Percentiles rank a stretch among this genome's conserved stretches.
Conservation (phyloP, 768 basidiomycete species). For the Tylopilus rubrobrunneus region DNA sequence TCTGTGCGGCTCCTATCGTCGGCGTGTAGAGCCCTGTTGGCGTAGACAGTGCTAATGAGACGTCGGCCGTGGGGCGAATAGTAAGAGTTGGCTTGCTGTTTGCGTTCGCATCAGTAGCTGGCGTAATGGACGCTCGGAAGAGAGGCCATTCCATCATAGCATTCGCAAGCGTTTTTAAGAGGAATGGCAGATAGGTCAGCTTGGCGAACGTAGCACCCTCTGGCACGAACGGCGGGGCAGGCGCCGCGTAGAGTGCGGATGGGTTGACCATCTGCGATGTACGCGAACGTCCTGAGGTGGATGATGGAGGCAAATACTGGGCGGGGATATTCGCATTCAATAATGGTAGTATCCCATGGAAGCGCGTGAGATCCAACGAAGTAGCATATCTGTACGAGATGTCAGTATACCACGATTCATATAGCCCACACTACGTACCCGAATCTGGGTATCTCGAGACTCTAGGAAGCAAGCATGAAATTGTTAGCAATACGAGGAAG, state of each 20-base stretch:
- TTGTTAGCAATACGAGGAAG: neutral
- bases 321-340: constrained; percentile 69
- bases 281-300: constrained; percentile 27
- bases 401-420: constrained; percentile 1
- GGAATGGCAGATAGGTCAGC: constrained; percentile 78
- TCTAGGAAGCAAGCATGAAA: constrained; percentile 39
- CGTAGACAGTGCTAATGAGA: constrained; percentile 73
- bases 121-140: constrained; percentile 71
- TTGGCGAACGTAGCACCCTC: constrained; percentile 54
- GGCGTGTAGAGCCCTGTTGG: constrained; percentile 84
- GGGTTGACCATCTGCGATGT: constrained; percentile 34
- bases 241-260: constrained; percentile 36
- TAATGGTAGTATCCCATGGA: constrained; percentile 57
- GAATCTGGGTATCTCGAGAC: constrained; percentile 83
- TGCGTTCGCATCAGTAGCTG: constrained; percentile 18
- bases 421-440: constrained; percentile 42
- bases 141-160: constrained; percentile 85
- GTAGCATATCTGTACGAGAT: constrained; percentile 56
- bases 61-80: constrained; percentile 70
- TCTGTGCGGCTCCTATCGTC: constrained; percentile 54
- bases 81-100: constrained; percentile 60
- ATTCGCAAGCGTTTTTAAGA: constrained; percentile 76
- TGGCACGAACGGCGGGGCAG: constrained; percentile 42
- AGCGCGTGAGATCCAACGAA: constrained; percentile 66
- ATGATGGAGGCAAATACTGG: constrained; percentile 44